Evolutionary conservation across 2,329 filamentous ascomycete genomes (phyloP), one percentile per base, ranked within the genome.

Genomic region (Aureobasidium uvarum): DNA sequence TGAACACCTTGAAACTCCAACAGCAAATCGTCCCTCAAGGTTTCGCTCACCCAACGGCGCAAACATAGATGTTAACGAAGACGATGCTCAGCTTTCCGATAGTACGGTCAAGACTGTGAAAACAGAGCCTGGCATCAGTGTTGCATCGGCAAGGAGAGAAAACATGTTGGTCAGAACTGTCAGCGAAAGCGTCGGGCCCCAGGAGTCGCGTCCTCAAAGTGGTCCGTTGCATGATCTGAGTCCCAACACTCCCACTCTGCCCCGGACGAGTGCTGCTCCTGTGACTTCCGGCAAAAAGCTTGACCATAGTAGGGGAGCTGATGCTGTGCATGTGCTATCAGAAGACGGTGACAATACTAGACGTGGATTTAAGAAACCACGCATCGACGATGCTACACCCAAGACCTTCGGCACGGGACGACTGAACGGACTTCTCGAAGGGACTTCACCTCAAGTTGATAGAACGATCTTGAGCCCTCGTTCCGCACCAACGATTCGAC

Each of bases 141-240:
- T 11, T 16, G 25, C n/a, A 18, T n/a, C 58, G 14, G 23, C 14
- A 51, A 38, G 33, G 5, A 62, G 45, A 31, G 36, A 39, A 14
- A 62, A 62, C 5, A 51, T 31, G 31, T 16, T 62, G 43, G 20
- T 39, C 43, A 50, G 58, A 13, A 54, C 46, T 16, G 38, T 28
- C 7, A 43, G 60, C 48, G 54, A 63, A n/a, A 52, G 60, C 45
- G 48, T 14, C 14, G 64, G 43, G 18, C 43, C 41, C 8, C 41
- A 14, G 6, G 52, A 56, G 8, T n/a, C 52, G 20, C n/a, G 43
- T 5, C 23, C 41, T 25, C 8, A n/a, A 36, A 33, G 36, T 14
- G 67, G 63, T 46, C 67, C 69, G n/a, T 64, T 71, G 11, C 62
- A 67, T 8, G 55, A 65, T 16, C 46, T 71, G 45, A 70, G 69